phyloP scores from a whole-genome alignment of 1,284 basidiomycete species.

The Ganoderma boninense region DNA sequence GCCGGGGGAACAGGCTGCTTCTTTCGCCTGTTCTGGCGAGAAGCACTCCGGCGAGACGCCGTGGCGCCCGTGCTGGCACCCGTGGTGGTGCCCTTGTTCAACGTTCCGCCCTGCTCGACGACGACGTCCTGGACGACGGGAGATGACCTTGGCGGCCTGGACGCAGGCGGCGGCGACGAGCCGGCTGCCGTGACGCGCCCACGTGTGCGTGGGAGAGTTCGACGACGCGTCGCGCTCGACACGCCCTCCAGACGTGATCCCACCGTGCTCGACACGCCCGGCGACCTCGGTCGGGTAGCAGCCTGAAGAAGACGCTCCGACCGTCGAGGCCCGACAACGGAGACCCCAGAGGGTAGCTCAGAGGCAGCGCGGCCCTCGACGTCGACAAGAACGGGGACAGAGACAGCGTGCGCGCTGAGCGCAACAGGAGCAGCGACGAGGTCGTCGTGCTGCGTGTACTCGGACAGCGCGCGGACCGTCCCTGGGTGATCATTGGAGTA shows the following conservation, averaged over 20 bases:
- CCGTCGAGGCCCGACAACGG: not conserved
- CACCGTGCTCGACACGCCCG: not conserved
- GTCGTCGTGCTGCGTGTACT: conserved; percentile 31
- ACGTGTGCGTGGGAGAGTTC: not conserved
- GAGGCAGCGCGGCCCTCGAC: not conserved
- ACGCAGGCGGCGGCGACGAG: not conserved
- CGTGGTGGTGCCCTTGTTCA: not conserved
- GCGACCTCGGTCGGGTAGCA: not conserved
- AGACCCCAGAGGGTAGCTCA: not conserved
- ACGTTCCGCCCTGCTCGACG: not conserved
- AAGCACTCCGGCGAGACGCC: not conserved
- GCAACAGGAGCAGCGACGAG: too few species aligned
- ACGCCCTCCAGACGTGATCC: not conserved
- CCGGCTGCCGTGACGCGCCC: not conserved
- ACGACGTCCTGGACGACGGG: not conserved
- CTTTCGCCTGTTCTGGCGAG: not conserved
- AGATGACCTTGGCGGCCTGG: not conserved
- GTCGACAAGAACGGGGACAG: too few species aligned
- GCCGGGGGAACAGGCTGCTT: not conserved
- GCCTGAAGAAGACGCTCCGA: not conserved
- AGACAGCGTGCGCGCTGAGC: not conserved
- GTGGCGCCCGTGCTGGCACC: not conserved
- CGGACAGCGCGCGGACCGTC: conserved; percentile 31
- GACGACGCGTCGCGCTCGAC: not conserved
- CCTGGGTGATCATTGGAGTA: conserved; percentile 41